These are phyloP conservation scores for Paspalum vaginatum DNA, from an alignment of 176 grass and related monocot genomes.

Conservation along the genomic window DNA sequence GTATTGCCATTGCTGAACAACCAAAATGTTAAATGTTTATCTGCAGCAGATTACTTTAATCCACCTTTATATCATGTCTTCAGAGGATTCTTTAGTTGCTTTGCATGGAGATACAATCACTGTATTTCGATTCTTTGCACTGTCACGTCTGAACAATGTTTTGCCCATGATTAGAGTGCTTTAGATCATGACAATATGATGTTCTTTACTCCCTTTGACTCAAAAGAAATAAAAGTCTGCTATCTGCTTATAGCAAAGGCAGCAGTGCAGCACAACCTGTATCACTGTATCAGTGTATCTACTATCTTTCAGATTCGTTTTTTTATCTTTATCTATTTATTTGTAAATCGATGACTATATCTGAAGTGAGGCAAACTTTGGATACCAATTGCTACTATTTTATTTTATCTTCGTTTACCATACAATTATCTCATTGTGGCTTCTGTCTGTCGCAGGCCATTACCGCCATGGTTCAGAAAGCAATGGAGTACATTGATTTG, in stretches of 20 bases:
- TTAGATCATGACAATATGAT: neutral
- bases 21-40: conserved; percentile 8
- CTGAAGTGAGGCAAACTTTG: neutral
- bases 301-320: neutral
- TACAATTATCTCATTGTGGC: neutral
- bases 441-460: conserved; percentile 66
- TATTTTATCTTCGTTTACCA: neutral
- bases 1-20: neutral
- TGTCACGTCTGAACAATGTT: neutral
- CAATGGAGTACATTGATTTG: conserved; percentile 96
- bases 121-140: neutral
- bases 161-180: neutral
- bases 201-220: neutral
- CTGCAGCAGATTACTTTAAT: neutral
- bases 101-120: neutral
- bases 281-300: neutral
- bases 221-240: neutral
- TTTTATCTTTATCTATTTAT: conserved; percentile 5
- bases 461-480: conserved; percentile 87
- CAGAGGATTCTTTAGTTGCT: neutral
- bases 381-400: conserved; percentile 19
- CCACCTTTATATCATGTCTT: neutral
- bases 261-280: too few relatives aligned
- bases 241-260: neutral
- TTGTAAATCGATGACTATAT: neutral